Base-by-base conservation (phyloP, 345 rosid species). In the Melaleuca alternifolia region DNA sequence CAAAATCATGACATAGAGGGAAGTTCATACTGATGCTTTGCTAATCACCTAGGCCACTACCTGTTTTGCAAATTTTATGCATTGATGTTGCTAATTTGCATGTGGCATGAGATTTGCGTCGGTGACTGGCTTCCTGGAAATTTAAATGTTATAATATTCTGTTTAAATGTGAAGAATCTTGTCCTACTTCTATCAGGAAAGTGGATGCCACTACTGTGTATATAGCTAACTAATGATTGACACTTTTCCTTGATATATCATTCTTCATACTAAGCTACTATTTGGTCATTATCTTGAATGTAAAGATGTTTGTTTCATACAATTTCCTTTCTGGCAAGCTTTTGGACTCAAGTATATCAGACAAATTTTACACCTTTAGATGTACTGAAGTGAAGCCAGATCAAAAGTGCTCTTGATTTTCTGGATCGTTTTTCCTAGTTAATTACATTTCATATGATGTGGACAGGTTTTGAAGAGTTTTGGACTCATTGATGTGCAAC, bases 381-480 rank as follows among this genome's bases (percentile, higher is more conserved):
- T 62, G 76, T 62, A 15, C 76, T 30, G 30, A 62, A 62, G 3
- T 30, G 76, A 33, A 62, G 76, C 76, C 76, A 62, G 30, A 30
- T 62, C 76, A 30, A 30, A 62, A 20, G 33, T 46, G 26, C 86
- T 46, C 6, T n/a, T 6, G 18, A 56, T 84, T 84, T 52, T 54
- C 37, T 23, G 9, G 37, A 16, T 15, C 10, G 6, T 48, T 44
- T 46, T 33, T n/a, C 53, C 59, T 7, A 12, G 57, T 41, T 33
- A 46, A 6, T 51, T 37, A 21, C n/a, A 16, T 11, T 20, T 50
- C 54, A 44, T 59, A 9, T 50, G 62, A 65, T 54, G 6, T 51
- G 54, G 20, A 33, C 91, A 96, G 99, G 98, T 95, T 76, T 87
- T 96, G 95, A 97, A 96, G 94, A 95, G 94, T 87, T 75, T 90